Evolutionary conservation across 768 basidiomycete genomes (phyloP).

Genomic region (Podaxis sp.): DNA sequence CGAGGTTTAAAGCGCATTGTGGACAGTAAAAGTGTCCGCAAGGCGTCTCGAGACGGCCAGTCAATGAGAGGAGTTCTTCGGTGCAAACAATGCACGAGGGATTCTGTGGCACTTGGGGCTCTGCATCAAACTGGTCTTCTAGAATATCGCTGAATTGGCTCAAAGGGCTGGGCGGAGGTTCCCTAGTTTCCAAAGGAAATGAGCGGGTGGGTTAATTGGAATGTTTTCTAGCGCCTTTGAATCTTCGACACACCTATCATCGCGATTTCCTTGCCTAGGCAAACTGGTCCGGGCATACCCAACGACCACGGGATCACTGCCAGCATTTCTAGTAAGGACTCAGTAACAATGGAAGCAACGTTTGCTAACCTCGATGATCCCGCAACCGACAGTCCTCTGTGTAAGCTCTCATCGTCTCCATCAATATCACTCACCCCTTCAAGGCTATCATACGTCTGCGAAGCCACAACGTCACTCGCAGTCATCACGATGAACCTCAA

Average conservation of each 20-base stretch:
- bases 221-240: background rate
- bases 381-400: background rate
- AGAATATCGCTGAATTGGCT: background rate
- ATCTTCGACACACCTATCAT: background rate
- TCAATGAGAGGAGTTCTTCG: background rate
- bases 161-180: background rate
- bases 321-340: background rate
- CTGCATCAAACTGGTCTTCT: background rate
- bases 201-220: background rate
- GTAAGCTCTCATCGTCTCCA: background rate
- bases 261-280: background rate
- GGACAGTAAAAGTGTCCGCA: slow-evolving; percentile 15
- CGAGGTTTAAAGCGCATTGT: slow-evolving; percentile 7
- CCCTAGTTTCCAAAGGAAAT: background rate
- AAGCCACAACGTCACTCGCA: background rate
- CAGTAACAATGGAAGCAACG: background rate
- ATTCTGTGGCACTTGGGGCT: background rate
- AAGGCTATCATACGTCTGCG: background rate
- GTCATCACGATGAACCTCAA: slow-evolving; percentile 1
- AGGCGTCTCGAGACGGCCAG: slow-evolving; percentile 5
- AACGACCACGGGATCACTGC: background rate
- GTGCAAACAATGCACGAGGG: slow-evolving; percentile 2
- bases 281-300: background rate
- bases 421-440: background rate
- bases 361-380: background rate